Base-by-base conservation (phyloP, 805 yeast genomes). In the Kodamaea kaohsiungensis region DNA sequence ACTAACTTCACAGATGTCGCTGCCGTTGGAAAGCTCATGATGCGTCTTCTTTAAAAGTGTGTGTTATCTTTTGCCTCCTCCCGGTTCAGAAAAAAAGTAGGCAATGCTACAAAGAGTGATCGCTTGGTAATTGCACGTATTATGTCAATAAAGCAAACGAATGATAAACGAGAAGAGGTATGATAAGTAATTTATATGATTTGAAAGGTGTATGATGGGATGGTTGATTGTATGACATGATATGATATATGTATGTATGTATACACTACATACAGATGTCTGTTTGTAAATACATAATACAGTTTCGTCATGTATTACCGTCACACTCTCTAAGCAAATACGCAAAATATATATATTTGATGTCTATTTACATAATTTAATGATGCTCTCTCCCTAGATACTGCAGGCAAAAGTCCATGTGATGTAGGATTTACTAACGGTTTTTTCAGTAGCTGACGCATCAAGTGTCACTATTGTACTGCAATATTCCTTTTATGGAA, bases 1-100 rank as follows among this genome's bases (percentile, higher is more conserved):
- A 93, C 99, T 54, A 93, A 80, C 71, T 93, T 93, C 53, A 93
- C 96, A 13, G 92, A 82, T 27, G 88, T 86, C 49, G 87, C 74
- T 71, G 61, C 85, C 30, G 57, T 61, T 2, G 71, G 68, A 46
- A 62, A 62, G 50, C 66, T 63, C 70, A 67, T 66, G 38, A 19
- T 46, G 27, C 18, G 9, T 25, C 25, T 22, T 22, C 25, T 6
- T n/a, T 22, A 22, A 22, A 22, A 22, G 25, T 22, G 25, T 22
- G 25, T 46, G 48, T 46, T 48, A 48, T 48, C 50, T 48, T 48
- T 48, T 38, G 50, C 50, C 50, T 42, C 50, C 43, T 12, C 35
- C 35, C 3, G 6, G 49, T 19, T 45, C 8, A 45, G 39, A 25
- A 46, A 27, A 16, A 16, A 7, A 8, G 39, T 19, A 38, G 42